Evolutionary conservation across 2,329 filamentous ascomycete species (phyloP).

Genomic region (Orbilia javanica): DNA sequence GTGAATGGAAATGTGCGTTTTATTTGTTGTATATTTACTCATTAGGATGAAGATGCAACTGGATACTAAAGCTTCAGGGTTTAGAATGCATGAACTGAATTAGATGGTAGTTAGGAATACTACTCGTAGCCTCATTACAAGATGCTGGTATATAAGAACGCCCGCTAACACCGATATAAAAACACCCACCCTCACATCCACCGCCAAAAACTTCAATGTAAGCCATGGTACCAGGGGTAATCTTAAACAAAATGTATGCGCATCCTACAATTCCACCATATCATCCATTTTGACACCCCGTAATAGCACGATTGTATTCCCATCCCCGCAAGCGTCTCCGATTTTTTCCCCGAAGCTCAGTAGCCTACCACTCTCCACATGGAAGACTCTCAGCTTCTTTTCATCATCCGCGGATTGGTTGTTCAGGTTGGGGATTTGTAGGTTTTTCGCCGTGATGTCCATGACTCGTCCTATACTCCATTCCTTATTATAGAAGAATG

Average conservation of each 20-base stretch:
- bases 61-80: too few relatives aligned
- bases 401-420: slow-evolving; percentile 81
- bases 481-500: slow-evolving; percentile 83
- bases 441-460: slow-evolving; percentile 79
- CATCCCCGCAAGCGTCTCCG: slow-evolving; percentile 78
- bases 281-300: slow-evolving; percentile 83
- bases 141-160: background rate
- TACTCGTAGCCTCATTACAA: background rate
- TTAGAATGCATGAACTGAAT: background rate
- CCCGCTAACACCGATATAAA: slow-evolving; percentile 32
- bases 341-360: slow-evolving; percentile 91
- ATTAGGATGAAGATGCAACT: background rate
- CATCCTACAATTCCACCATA: slow-evolving; percentile 70
- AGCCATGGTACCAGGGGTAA: background rate
- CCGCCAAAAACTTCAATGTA: background rate
- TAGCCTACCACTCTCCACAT: slow-evolving; percentile 88
- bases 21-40: background rate
- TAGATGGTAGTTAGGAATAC: background rate
- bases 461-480: slow-evolving; percentile 90
- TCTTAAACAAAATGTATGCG: too few relatives aligned
- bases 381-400: slow-evolving; percentile 86
- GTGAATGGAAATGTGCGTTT: too few relatives aligned
- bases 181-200: too few relatives aligned
- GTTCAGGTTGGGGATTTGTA: slow-evolving; percentile 87
- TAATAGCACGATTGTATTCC: slow-evolving; percentile 90